Percentiles rank a stretch among this genome's conserved stretches.
phyloP scores from a whole-genome alignment of 2,329 filamentous ascomycete genomes.

The Cladobotryum mycophilum region DNA sequence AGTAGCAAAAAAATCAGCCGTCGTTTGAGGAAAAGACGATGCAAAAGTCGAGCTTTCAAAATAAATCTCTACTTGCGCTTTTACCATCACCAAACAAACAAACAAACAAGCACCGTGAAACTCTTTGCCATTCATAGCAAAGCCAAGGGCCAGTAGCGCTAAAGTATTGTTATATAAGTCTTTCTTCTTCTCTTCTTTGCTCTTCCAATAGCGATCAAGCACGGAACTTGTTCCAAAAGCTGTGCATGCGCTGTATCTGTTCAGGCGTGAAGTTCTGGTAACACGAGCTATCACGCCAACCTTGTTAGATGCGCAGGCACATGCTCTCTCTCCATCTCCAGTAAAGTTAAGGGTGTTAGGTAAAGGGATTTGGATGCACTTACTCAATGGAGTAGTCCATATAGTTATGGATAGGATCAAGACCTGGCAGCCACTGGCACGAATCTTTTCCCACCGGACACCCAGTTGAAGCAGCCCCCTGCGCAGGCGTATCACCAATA shows the following conservation, averaged over 20 bases:
- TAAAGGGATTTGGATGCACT: background rate
- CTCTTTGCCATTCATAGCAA: no score
- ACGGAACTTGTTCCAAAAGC: slow-evolving; percentile 7
- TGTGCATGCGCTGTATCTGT: slow-evolving; percentile 12
- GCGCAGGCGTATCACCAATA: slow-evolving; percentile 34
- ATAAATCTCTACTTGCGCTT: no score
- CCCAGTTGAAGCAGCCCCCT: slow-evolving; percentile 18
- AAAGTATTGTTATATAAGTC: background rate
- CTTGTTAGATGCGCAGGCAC: background rate
- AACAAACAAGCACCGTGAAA: no score
- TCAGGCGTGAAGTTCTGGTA: slow-evolving; percentile 13
- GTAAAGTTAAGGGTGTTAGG: background rate
- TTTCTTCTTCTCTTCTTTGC: background rate
- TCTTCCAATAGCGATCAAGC: background rate
- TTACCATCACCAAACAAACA: no score
- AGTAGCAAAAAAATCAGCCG: no score
- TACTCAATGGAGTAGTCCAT: slow-evolving; percentile 22
- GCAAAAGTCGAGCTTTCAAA: no score
- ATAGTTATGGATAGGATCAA: slow-evolving; percentile 24
- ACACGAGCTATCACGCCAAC: slow-evolving; percentile 3
- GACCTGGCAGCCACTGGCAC: slow-evolving; percentile 19
- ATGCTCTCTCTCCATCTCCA: background rate
- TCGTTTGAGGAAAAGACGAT: no score
- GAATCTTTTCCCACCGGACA: slow-evolving; percentile 26
- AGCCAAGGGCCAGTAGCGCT: no score